These are phyloP conservation scores for Sugiyamaella smithiae DNA, from an alignment of 805 yeast species.

Conservation along the genomic window DNA sequence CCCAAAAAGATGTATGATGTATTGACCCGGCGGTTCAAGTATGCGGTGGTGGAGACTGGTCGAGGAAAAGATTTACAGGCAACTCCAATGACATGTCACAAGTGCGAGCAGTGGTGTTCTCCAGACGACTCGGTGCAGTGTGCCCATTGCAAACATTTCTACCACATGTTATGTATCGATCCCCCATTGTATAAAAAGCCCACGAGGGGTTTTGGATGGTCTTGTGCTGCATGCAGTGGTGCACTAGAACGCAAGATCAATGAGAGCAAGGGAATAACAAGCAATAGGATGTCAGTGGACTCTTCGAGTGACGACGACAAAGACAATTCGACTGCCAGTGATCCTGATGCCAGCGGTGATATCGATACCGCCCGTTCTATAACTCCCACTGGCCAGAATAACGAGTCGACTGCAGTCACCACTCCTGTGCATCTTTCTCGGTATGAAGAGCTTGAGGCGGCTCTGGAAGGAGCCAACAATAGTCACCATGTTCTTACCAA, in stretches of 20 bases:
- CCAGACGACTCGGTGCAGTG: conserved; percentile 71
- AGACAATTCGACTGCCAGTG: neutral
- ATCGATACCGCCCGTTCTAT: neutral
- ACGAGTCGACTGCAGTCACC: conserved; percentile 7
- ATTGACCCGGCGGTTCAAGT: conserved; percentile 64
- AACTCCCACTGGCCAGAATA: neutral
- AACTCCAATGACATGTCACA: conserved; percentile 66
- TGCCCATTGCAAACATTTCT: conserved; percentile 66
- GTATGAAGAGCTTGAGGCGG: conserved; percentile 28
- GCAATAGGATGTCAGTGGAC: conserved; percentile 1
- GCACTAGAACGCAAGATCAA: conserved; percentile 25
- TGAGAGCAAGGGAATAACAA: conserved; percentile 24
- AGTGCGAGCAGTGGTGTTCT: conserved; percentile 84
- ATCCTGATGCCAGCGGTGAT: neutral
- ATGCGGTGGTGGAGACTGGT: conserved; percentile 70
- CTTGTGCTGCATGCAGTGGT: conserved; percentile 70
- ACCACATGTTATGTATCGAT: conserved; percentile 79
- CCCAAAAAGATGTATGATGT: conserved; percentile 60
- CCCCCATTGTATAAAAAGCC: conserved; percentile 83
- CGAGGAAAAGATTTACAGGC: conserved; percentile 59
- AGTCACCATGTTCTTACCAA: conserved; percentile 23
- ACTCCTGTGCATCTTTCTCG: conserved; percentile 11
- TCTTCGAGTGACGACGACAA: conserved; percentile 3
- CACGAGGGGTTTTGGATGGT: conserved; percentile 85
- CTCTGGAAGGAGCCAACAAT: conserved; percentile 9